A percentile compares a stretch with the other conserved stretches of the same genome.
Conservation (phyloP, 257 asterid genomes). For the Ophiorrhiza pumila region DNA sequence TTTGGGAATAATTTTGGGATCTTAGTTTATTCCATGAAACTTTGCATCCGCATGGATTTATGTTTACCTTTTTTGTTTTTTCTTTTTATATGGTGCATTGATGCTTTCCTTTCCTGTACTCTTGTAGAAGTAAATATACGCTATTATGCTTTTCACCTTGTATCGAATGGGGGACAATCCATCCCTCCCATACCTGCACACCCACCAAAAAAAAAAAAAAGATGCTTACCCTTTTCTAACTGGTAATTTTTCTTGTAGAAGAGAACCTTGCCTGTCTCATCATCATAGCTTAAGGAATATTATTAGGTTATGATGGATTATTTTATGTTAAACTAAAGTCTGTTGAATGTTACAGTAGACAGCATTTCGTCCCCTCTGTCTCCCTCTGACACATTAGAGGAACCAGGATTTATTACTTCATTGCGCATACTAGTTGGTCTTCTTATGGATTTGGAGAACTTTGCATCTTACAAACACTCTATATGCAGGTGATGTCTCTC, state of each 20-base stretch:
- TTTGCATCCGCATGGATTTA: neutral
- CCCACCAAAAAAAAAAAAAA: neutral
- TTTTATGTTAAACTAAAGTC: neutral
- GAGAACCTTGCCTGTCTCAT: neutral
- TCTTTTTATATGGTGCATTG: no score
- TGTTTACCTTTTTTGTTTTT: no score
- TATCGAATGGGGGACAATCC: neutral
- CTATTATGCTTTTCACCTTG: neutral
- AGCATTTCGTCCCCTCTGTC: neutral
- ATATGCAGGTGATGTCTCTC: slow-evolving; percentile 85
- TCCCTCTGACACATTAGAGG: neutral
- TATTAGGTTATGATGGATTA: neutral
- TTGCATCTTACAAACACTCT: slow-evolving; percentile 22
- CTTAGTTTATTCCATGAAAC: neutral
- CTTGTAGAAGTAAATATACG: neutral
- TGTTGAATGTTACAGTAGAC: neutral
- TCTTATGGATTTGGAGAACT: slow-evolving; percentile 16
- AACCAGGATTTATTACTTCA: neutral
- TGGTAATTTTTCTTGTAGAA: neutral
- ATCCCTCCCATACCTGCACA: neutral
- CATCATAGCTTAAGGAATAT: neutral
- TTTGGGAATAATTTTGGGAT: neutral
- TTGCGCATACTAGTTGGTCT: neutral
- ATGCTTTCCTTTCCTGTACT: neutral
- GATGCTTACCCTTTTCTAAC: no score